A percentile compares a stretch with the other conserved stretches of the same genome.
These are phyloP conservation scores for Acrocalymma vagum DNA, from an alignment of 2,329 filamentous ascomycete genomes.

Conservation along the genomic window DNA sequence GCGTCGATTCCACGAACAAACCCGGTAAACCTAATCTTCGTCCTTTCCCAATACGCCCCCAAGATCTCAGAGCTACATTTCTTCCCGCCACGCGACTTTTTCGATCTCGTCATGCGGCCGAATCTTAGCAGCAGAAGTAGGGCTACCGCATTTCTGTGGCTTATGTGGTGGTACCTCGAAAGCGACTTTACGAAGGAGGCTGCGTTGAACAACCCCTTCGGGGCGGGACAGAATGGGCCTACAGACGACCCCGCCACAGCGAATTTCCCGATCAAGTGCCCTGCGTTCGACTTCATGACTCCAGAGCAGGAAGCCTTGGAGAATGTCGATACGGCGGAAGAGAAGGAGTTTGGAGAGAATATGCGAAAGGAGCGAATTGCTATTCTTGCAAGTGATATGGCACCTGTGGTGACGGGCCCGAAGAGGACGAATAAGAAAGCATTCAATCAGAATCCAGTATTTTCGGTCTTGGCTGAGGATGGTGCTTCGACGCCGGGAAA, in stretches of 20 bases:
- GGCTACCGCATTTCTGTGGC: conserved; percentile 90
- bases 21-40: conserved; percentile 95
- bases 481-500: conserved; percentile 49
- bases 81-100: conserved; percentile 84
- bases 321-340: conserved; percentile 77
- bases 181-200: conserved; percentile 92
- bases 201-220: conserved; percentile 90
- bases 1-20: conserved; percentile 81
- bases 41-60: conserved; percentile 87
- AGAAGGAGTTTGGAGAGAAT: conserved; percentile 73
- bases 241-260: conserved; percentile 47
- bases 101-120: conserved; percentile 93
- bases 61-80: conserved; percentile 96
- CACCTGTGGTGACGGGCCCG: conserved; percentile 66
- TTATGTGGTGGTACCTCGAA: conserved; percentile 99
- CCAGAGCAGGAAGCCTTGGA: conserved; percentile 72
- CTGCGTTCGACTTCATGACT: conserved; percentile 71
- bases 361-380: conserved; percentile 77
- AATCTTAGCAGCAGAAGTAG: conserved; percentile 83
- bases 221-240: conserved; percentile 57
- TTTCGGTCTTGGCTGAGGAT: conserved; percentile 50
- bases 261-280: conserved; percentile 65
- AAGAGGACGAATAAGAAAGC: conserved; percentile 59
- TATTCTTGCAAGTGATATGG: conserved; percentile 79
- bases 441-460: conserved; percentile 52